Percentiles rank a stretch among this genome's conserved stretches.
Conservation (phyloP, 1,139 yeast species). For the Yamadazyma blattariae region DNA sequence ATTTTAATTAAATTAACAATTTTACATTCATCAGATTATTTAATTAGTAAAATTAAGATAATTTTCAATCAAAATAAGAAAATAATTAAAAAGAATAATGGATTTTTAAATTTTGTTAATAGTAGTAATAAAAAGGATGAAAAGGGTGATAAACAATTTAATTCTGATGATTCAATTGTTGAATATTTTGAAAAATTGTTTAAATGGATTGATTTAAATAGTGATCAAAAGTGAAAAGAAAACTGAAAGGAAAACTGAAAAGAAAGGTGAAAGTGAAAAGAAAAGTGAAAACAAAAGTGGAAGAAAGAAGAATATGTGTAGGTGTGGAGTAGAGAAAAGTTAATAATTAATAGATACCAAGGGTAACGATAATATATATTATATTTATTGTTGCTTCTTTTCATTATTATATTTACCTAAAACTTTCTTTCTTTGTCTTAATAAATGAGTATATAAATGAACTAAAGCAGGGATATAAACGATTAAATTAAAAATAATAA, state of each 20-base stretch:
- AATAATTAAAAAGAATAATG: neutral
- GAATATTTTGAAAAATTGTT: conserved; percentile 31
- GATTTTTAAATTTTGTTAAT: neutral
- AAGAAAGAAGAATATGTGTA: too few relatives aligned
- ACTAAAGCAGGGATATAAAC: conserved; percentile 86
- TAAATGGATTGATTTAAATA: conserved; percentile 22
- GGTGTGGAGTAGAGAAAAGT: too few relatives aligned
- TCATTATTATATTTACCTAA: conserved; percentile 35
- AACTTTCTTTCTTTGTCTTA: conserved; percentile 76
- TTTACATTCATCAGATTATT: conserved; percentile 30
- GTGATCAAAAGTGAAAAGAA: neutral
- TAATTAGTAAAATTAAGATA: conserved; percentile 30
- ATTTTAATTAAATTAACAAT: conserved; percentile 28
- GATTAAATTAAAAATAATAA: conserved; percentile 55
- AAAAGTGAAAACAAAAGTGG: too few relatives aligned
- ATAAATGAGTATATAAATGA: conserved; percentile 82
- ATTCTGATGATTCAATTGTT: conserved; percentile 32
- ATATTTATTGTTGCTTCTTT: conserved; percentile 2
- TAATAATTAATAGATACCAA: too few relatives aligned
- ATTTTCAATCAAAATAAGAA: conserved; percentile 34
- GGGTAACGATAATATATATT: too few relatives aligned
- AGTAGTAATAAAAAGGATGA: conserved; percentile 8
- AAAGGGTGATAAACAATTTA: conserved; percentile 22
- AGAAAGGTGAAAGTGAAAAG: too few relatives aligned
- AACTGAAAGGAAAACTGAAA: neutral